Conservation (phyloP, 345 rosid species). For the Kernera saxatilis region DNA sequence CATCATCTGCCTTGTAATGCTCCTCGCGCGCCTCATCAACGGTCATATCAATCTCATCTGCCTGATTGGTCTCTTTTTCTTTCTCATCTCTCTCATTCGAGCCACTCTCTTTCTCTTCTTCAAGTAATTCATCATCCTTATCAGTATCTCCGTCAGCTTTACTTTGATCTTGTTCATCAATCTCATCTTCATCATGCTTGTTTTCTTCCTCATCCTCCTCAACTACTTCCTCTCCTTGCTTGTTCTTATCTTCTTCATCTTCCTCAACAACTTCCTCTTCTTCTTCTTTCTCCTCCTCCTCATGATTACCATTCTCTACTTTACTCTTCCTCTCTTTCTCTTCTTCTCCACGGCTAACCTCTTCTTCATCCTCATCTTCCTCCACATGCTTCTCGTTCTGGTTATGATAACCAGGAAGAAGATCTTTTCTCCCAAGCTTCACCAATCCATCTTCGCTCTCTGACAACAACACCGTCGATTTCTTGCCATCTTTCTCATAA, state of each 20-base stretch:
- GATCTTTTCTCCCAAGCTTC: constrained; percentile 78
- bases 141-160: constrained; percentile 40
- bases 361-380: constrained; percentile 41
- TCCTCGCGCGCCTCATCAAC: constrained; percentile 79
- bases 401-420: constrained; percentile 38
- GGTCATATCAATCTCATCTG: constrained; percentile 31
- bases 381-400: constrained; percentile 43
- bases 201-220: constrained; percentile 39
- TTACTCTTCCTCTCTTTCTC: constrained; percentile 25
- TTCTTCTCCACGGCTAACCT: constrained; percentile 26
- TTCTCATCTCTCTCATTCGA: constrained; percentile 28
- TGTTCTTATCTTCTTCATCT: constrained; percentile 36
- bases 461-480: constrained; percentile 22
- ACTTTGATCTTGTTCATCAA: constrained; percentile 46
- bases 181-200: constrained; percentile 38
- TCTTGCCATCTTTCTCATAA: constrained; percentile 43
- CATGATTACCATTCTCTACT: constrained; percentile 19
- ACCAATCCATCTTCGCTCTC: constrained; percentile 27
- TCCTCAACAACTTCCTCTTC: constrained; percentile 36
- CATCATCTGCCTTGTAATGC: constrained; percentile 86
- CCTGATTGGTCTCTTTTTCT: constrained; percentile 34
- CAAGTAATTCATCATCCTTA: constrained; percentile 44
- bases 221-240: constrained; percentile 42
- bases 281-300: constrained; percentile 35
- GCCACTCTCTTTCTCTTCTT: constrained; percentile 45